These are phyloP conservation scores for Plicaturopsis crispa DNA, from an alignment of 768 basidiomycete species.

Conservation along the genomic window DNA sequence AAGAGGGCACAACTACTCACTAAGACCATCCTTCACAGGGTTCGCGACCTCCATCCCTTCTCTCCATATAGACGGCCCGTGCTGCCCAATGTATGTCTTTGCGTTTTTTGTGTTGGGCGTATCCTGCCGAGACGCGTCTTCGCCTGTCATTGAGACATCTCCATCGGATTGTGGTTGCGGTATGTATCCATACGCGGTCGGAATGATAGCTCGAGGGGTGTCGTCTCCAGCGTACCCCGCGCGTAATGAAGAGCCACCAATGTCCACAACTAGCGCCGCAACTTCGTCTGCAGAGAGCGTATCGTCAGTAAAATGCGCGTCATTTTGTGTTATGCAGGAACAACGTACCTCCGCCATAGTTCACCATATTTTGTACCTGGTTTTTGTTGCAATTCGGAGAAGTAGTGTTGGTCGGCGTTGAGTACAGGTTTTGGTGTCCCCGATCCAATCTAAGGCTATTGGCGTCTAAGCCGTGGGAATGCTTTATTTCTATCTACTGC, in stretches of 20 bases:
- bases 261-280: constrained; percentile 92
- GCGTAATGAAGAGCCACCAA: constrained; percentile 83
- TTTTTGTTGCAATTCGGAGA: not conserved
- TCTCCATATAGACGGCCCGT: constrained; percentile 86
- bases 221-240: constrained; percentile 98
- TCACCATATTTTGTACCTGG: constrained; percentile 48
- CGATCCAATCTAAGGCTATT: constrained; percentile 19
- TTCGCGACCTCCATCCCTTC: constrained; percentile 82
- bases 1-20: constrained; percentile 36
- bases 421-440: not conserved
- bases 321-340: not conserved
- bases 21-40: constrained; percentile 77
- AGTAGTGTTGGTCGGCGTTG: not conserved
- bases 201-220: constrained; percentile 85
- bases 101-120: constrained; percentile 32
- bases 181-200: constrained; percentile 80
- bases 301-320: constrained; percentile 4
- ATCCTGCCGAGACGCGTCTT: constrained; percentile 27
- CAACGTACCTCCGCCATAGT: constrained; percentile 76
- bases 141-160: constrained; percentile 48
- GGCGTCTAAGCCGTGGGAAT: constrained; percentile 13
- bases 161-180: constrained; percentile 28
- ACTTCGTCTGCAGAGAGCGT: constrained; percentile 70
- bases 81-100: constrained; percentile 78
- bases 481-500: constrained; percentile 17